These are phyloP conservation scores for Wallacemonas sp. DNA, from an alignment of 208 protist genomes.

Conservation along the genomic window DNA sequence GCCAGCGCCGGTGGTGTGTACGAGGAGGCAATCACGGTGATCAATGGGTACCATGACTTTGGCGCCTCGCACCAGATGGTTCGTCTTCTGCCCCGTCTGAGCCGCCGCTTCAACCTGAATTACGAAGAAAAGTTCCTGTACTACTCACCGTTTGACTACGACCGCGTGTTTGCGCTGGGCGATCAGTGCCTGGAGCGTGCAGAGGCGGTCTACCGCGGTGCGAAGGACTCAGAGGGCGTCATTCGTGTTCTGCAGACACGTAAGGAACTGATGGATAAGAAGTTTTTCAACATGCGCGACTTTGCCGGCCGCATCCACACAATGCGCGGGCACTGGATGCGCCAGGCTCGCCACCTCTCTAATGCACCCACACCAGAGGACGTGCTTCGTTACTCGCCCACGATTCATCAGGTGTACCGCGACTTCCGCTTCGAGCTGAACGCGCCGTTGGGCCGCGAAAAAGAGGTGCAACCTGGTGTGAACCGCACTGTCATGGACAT, in stretches of 20 bases:
- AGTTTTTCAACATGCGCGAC: slow-evolving; percentile 91
- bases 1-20: slow-evolving; percentile 52
- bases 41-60: slow-evolving; percentile 75
- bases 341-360: slow-evolving; percentile 64
- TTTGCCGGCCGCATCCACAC: slow-evolving; percentile 90
- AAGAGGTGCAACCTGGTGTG: slow-evolving; percentile 77
- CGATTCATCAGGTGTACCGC: slow-evolving; percentile 88
- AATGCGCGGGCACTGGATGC: slow-evolving; percentile 88
- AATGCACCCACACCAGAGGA: slow-evolving; percentile 88
- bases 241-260: slow-evolving; percentile 78
- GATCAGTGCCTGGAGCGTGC: slow-evolving; percentile 85
- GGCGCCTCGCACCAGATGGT: slow-evolving; percentile 88
- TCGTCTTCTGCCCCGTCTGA: slow-evolving; percentile 75
- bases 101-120: slow-evolving; percentile 85
- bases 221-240: slow-evolving; percentile 44
- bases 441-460: slow-evolving; percentile 81
- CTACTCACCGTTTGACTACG: slow-evolving; percentile 88
- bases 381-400: slow-evolving; percentile 84
- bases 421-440: slow-evolving; percentile 89
- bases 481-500: slow-evolving; percentile 81
- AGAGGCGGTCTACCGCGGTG: slow-evolving; percentile 48
- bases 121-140: slow-evolving; percentile 90
- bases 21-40: slow-evolving; percentile 74
- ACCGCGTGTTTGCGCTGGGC: slow-evolving; percentile 80
- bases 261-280: slow-evolving; percentile 85